Conservation (phyloP, 495 filamentous ascomycete species). For the Cetradonia linearis region DNA sequence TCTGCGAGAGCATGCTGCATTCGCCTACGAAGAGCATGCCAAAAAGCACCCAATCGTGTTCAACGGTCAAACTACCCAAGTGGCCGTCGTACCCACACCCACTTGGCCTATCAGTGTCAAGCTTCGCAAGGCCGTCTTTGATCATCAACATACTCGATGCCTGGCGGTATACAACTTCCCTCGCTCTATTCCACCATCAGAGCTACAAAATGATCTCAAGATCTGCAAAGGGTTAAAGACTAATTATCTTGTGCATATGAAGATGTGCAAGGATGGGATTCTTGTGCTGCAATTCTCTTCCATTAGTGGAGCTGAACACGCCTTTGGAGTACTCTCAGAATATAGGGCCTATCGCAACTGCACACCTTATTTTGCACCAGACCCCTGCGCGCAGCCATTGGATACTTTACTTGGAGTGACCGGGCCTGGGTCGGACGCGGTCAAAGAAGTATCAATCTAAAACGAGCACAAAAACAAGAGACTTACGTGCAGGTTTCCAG, state of each 20-base stretch:
- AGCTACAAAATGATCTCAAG: background rate
- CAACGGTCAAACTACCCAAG: background rate
- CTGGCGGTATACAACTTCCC: slow-evolving; percentile 12
- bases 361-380: background rate
- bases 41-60: background rate
- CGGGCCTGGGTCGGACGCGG: background rate
- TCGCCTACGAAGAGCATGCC: slow-evolving; percentile 9
- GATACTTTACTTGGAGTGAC: background rate
- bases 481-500: background rate
- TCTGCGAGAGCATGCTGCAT: slow-evolving; percentile 11
- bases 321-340: background rate
- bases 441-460: background rate
- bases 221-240: background rate
- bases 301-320: slow-evolving; percentile 3
- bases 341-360: slow-evolving; percentile 6
- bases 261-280: background rate
- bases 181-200: background rate
- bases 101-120: slow-evolving; percentile 16
- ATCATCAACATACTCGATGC: slow-evolving; percentile 16
- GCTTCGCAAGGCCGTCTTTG: background rate
- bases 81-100: slow-evolving; percentile 12
- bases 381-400: slow-evolving; percentile 20
- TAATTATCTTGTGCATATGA: slow-evolving; percentile 2
- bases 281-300: slow-evolving; percentile 17
- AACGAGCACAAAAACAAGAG: background rate